Conservation (phyloP, 176 grass and related monocot genomes). For the Pontederia paniculata region DNA sequence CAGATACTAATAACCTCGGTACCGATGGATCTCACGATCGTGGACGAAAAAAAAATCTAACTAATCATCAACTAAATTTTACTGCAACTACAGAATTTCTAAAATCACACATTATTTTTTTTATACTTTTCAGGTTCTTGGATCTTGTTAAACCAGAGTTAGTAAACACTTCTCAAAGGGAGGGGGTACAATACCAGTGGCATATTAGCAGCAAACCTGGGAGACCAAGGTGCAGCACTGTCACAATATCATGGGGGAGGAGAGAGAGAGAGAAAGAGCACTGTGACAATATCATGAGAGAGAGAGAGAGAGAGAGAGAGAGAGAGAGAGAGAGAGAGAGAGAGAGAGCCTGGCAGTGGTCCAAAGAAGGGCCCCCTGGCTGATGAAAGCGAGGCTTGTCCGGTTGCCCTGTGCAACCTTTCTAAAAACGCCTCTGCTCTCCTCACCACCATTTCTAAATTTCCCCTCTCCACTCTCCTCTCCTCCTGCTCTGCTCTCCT, state of each 20-base stretch:
- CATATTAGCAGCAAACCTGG: no score
- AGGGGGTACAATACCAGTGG: no score
- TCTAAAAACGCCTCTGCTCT: background rate
- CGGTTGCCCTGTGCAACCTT: background rate
- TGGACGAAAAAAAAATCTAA: no score
- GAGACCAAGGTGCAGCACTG: background rate
- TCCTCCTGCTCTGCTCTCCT: background rate
- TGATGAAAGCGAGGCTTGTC: background rate
- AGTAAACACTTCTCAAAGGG: no score
- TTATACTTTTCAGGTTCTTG: no score
- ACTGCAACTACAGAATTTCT: no score
- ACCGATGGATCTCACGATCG: no score
- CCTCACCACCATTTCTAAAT: background rate
- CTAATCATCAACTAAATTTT: no score
- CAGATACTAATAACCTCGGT: no score
- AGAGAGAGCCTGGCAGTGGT: conserved; percentile 1
- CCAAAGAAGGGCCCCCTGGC: background rate
- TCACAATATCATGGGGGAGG: background rate
- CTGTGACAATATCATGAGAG: background rate
- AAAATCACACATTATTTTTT: no score
- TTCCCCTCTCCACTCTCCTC: background rate
- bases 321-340: conserved; percentile 2
- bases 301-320: background rate
- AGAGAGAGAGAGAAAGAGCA: conserved; percentile 12
- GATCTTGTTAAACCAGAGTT: no score